A percentile compares a stretch with the other conserved stretches of the same genome.
Conservation (phyloP, 2,329 filamentous ascomycete genomes). For the Didymella exigua region DNA sequence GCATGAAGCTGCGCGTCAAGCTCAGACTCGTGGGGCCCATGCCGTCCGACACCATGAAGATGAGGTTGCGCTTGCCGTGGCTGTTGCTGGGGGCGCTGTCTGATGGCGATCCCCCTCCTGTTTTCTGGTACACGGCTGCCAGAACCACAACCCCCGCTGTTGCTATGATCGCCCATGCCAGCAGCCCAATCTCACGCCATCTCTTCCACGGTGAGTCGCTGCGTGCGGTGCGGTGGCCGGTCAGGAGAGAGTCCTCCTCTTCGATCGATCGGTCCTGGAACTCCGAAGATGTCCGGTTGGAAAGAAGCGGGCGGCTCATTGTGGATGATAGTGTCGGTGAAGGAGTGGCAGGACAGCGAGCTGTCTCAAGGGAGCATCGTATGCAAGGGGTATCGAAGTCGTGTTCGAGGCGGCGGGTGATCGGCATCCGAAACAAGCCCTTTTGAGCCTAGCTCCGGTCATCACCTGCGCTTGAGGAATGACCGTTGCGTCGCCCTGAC, state of each 20-base stretch:
- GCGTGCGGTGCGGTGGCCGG: constrained; percentile 55
- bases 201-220: constrained; percentile 53
- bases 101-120: constrained; percentile 36
- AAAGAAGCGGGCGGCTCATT: constrained; percentile 56
- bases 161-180: constrained; percentile 81
- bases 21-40: constrained; percentile 95
- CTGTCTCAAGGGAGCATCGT: constrained; percentile 13
- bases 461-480: constrained; percentile 22
- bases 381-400: constrained; percentile 9
- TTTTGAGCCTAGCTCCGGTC: constrained; percentile 15
- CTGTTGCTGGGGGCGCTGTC: constrained; percentile 39
- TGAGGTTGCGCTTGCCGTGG: constrained; percentile 80
- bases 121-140: constrained; percentile 77
- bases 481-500: constrained; percentile 7
- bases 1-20: constrained; percentile 84
- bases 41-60: constrained; percentile 99
- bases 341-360: constrained; percentile 19
- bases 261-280: constrained; percentile 58
- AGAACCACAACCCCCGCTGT: constrained; percentile 80
- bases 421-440: constrained; percentile 15
- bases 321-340: constrained; percentile 1
- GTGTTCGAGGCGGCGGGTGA: constrained; percentile 20
- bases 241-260: constrained; percentile 67
- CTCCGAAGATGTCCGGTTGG: constrained; percentile 62
- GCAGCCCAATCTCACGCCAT: constrained; percentile 77